Conservation (phyloP, 441 rosid species). For the Eruca vesicaria region DNA sequence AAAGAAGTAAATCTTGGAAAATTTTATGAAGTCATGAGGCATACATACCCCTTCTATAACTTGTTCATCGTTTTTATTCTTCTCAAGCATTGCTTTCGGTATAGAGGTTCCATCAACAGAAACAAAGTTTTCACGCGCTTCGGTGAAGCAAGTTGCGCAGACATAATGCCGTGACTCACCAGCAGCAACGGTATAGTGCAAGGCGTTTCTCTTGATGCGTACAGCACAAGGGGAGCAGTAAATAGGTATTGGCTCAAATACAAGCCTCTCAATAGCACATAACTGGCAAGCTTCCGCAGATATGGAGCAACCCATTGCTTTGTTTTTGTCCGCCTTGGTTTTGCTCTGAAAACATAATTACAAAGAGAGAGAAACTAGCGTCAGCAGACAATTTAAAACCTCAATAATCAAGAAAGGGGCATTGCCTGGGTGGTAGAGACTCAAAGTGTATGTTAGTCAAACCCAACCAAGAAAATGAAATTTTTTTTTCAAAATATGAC, state of each 20-base stretch:
- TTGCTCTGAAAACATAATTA: slow-evolving; percentile 79
- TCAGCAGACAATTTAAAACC: no score
- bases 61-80: slow-evolving; percentile 93
- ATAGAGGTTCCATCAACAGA: slow-evolving; percentile 58
- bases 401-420: no score
- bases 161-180: slow-evolving; percentile 80
- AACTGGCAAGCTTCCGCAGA: slow-evolving; percentile 88
- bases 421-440: no score
- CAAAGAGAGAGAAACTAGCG: no score
- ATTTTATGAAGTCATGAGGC: slow-evolving; percentile 11
- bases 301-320: slow-evolving; percentile 79
- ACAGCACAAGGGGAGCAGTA: slow-evolving; percentile 90
- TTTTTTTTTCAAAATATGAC: no score
- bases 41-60: slow-evolving; percentile 79
- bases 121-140: slow-evolving; percentile 67
- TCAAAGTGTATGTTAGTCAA: no score
- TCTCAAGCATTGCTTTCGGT: slow-evolving; percentile 72
- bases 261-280: slow-evolving; percentile 94
- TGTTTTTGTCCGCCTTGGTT: slow-evolving; percentile 85
- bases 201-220: slow-evolving; percentile 88
- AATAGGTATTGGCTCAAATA: slow-evolving; percentile 86
- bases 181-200: slow-evolving; percentile 67
- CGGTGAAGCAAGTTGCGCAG: slow-evolving; percentile 84
- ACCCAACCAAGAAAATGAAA: no score
- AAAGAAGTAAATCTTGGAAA: neutral